Base-by-base conservation (phyloP, 768 basidiomycete species). In the Phylloporus scabripes region DNA sequence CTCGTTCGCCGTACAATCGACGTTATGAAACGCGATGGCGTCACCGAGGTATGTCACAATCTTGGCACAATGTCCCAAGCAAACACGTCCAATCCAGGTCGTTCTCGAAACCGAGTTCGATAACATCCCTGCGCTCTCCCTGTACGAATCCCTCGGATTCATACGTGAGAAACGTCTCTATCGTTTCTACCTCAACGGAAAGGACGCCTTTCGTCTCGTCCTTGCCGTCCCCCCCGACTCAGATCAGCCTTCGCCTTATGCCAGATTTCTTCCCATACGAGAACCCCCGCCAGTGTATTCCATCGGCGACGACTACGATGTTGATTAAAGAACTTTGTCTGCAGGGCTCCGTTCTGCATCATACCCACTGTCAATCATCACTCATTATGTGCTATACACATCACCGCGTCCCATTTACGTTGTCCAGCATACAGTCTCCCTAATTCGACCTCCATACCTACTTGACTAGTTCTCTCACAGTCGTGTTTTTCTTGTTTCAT, bases 91-190 rank as follows among this genome's bases (percentile, higher is more conserved):
- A 95, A 24, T 11, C 39, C 54, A 97, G 91, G 81, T 97, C 59
- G 83, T 92, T 11, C 83, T 98, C 50, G 96, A 98, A 71, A 98
- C 96, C 4, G 96, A 99, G 69, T 87, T 77, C 63, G 95, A 98
- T 70, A 98, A 98, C 67, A 69, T 74, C 39, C 81, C 92, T 7
- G 93, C 94, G 0, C 77, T 98, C 14, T 82, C 87, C 3, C 73
- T 99, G 11, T 98, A 98, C 70, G 87, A 87, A 52, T 84, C 86
- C 7, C 77, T 98, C 38, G 96, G 96, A 0, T 99, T 99, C 70
- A 87, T 97, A 21, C 82, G 91, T 36, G 94, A 97, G 73, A 98
- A 98, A 65, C 83, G 94, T 4, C 75, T 99, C 15, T 84, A 86
- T 64, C 81, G 96, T 1, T 99, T 98, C 70, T 98, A 99, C 61